These are phyloP conservation scores for Metarhizium sp. DNA, from an alignment of 2,329 filamentous ascomycete genomes.

Conservation along the genomic window DNA sequence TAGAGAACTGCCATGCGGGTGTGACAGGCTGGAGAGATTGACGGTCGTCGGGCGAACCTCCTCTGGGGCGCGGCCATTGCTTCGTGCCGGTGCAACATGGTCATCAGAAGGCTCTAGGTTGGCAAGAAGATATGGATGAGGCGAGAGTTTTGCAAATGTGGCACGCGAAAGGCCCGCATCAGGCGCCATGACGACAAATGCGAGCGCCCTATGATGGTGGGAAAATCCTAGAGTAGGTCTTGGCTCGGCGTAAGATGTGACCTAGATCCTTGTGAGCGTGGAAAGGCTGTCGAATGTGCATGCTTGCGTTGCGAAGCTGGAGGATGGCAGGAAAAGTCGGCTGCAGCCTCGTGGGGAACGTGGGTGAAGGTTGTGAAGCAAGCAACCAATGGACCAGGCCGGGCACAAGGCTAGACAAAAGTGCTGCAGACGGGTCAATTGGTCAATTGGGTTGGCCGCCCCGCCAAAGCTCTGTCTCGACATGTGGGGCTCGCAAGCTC, in stretches of 20 bases:
- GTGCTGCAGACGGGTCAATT: too few species aligned
- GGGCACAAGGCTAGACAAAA: slow-evolving; percentile 1
- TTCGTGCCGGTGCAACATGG: slow-evolving; percentile 47
- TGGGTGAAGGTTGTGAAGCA: neutral
- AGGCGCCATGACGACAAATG: slow-evolving; percentile 17
- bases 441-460: neutral
- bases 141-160: slow-evolving; percentile 82
- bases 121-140: slow-evolving; percentile 80
- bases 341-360: slow-evolving; percentile 1
- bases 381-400: slow-evolving; percentile 1
- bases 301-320: neutral
- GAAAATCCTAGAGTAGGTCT: neutral
- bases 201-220: neutral
- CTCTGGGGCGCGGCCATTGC: slow-evolving; percentile 67
- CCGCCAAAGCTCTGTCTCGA: neutral
- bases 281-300: neutral
- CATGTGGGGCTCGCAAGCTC: too few species aligned
- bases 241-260: neutral
- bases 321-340: slow-evolving; percentile 1
- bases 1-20: slow-evolving; percentile 83
- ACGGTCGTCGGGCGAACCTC: slow-evolving; percentile 65
- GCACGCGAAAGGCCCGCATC: slow-evolving; percentile 42
- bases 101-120: slow-evolving; percentile 61
- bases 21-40: slow-evolving; percentile 76
- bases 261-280: neutral